Evolutionary conservation across 352 stramenopile species (phyloP), one percentile per base, ranked within the genome.

Genomic region (Aphanomyces cochlioides): DNA sequence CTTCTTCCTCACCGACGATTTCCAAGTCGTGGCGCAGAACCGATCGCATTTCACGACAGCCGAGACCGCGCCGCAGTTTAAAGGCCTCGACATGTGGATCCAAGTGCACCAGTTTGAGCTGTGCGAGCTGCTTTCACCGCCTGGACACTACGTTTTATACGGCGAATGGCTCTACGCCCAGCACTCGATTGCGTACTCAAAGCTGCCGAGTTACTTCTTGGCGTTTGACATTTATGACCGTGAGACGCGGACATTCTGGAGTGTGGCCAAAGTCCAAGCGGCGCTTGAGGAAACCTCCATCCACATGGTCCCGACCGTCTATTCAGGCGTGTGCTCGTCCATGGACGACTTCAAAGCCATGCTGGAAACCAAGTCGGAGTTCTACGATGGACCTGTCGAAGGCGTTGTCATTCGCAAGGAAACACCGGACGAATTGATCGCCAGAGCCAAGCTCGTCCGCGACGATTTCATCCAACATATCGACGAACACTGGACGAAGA

Each of bases 211-310:
- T 66, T 57, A 81, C 8, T 95, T 95, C 65, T 87, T 95, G 68
- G 84, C 77, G 13, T 96, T 93, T 69, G 87, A 92, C 67, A 69
- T 96, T 57, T 95, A 80, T 72, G 87, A 95, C 69, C 78, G 82
- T 39, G 68, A 80, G 54, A 75, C 50, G n/a, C 39, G 73, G 1
- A 64, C 71, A 34, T 92, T 92, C 72, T 81, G 69, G 72, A 73
- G 72, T 5, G 73, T 85, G 19, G 72, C 78, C 47, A 72, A 75
- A 58, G 72, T 85, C 12, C 15, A 54, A 37, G 19, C 39, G 15
- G 21, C 54, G 17, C 54, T 61, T 1, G 54, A 7, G 28, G 54
- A 61, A 10, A 61, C 54, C 28, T 61, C 54, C 28, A 61, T 61
- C 19, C 54, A 61, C 54, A 61, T 61, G 54, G 54, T 61, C 7